Conservation (phyloP, 176 grass and related monocot genomes). For the Poa pratensis region DNA sequence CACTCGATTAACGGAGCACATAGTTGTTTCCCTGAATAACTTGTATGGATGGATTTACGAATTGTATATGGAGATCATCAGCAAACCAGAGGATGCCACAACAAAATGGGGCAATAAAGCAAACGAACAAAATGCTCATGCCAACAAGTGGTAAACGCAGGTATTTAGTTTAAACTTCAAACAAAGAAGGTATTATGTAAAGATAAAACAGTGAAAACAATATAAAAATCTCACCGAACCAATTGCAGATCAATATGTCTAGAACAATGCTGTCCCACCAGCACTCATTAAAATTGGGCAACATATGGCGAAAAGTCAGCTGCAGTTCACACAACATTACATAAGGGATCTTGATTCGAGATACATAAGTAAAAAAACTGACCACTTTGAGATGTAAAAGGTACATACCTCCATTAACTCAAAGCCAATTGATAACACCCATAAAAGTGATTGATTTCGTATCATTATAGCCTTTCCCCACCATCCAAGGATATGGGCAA, state of each 20-base stretch:
- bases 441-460: conserved; percentile 97
- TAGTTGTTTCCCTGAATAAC: not conserved
- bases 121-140: not conserved
- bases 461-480: conserved; percentile 99
- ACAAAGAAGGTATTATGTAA: not conserved
- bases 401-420: conserved; percentile 89
- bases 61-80: conserved; percentile 1
- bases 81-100: not conserved
- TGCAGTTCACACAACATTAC: conserved; percentile 46
- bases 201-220: conserved; percentile 33
- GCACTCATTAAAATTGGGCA: conserved; percentile 98
- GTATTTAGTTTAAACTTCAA: not conserved
- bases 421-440: conserved; percentile 97
- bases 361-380: conserved; percentile 34
- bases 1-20: not conserved
- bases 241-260: conserved; percentile 98
- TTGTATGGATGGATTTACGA: not conserved
- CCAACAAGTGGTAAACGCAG: not conserved
- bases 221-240: conserved; percentile 81
- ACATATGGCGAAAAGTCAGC: conserved; percentile 99
- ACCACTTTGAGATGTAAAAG: conserved; percentile 15
- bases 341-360: conserved; percentile 34
- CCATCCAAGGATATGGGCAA: conserved; percentile 98
- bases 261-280: conserved; percentile 99
- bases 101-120: conserved; percentile 17